Percentiles rank a stretch among this genome's conserved stretches.
Evolutionary conservation across 805 yeast genomes (phyloP).

Genomic region (Teunomyces aglyptinius): DNA sequence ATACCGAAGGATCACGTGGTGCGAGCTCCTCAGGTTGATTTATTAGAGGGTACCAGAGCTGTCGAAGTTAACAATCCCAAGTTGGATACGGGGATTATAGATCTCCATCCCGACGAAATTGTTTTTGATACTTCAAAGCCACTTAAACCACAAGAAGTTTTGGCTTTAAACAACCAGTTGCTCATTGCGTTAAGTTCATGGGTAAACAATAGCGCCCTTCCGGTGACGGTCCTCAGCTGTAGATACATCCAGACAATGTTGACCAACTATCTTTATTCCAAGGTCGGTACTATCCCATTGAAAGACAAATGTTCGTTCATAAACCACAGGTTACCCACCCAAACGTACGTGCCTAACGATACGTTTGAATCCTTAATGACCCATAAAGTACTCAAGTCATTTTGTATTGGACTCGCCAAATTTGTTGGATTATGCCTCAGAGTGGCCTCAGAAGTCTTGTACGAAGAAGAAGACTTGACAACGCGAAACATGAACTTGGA

Average conservation of each 20-base stretch:
- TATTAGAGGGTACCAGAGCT: conserved; percentile 86
- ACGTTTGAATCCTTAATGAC: conserved; percentile 30
- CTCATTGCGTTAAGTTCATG: conserved; percentile 61
- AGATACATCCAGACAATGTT: conserved; percentile 65
- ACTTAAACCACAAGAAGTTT: conserved; percentile 29
- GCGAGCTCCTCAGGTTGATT: conserved; percentile 57
- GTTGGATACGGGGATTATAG: conserved; percentile 76
- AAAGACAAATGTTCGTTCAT: conserved; percentile 5
- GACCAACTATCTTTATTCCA: background rate
- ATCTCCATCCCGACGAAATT: conserved; percentile 43
- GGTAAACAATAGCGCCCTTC: conserved; percentile 71
- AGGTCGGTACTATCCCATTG: background rate
- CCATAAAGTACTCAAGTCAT: conserved; percentile 51
- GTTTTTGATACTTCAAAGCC: conserved; percentile 44
- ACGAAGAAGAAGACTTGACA: conserved; percentile 75
- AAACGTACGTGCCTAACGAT: conserved; percentile 2
- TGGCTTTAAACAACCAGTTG: conserved; percentile 53
- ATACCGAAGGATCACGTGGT: conserved; percentile 56
- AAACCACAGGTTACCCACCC: conserved; percentile 5
- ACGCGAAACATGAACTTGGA: conserved; percentile 57
- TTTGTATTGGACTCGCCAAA: conserved; percentile 52
- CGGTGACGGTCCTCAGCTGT: conserved; percentile 77
- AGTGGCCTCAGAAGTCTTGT: conserved; percentile 57
- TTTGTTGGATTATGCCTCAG: conserved; percentile 48
- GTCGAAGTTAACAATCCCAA: conserved; percentile 69